These are phyloP conservation scores for Phylloporus scabripes DNA, from an alignment of 768 basidiomycete genomes.

Conservation along the genomic window DNA sequence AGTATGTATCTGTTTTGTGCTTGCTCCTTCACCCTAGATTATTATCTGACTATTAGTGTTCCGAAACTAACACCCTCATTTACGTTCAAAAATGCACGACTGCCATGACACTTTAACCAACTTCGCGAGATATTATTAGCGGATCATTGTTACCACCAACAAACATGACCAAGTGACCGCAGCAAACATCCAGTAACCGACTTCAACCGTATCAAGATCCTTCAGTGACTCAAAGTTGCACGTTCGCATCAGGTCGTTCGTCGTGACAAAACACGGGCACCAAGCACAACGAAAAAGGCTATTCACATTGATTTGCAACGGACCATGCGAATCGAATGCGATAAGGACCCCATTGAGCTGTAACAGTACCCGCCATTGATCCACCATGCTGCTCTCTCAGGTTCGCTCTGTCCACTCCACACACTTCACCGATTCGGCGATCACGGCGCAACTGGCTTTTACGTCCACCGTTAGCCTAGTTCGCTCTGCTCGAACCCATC, in stretches of 20 bases:
- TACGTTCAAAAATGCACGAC: background rate
- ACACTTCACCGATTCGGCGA: background rate
- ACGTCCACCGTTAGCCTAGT: conserved; percentile 8
- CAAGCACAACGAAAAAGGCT: background rate
- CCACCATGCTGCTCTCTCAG: background rate
- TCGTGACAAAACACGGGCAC: background rate
- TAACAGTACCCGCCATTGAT: background rate
- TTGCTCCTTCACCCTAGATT: background rate
- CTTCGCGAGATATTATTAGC: background rate
- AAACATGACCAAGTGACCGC: background rate
- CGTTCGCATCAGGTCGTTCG: background rate
- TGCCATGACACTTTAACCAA: background rate
- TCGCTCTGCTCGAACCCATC: background rate
- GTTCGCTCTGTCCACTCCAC: conserved; percentile 2
- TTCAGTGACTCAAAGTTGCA: background rate
- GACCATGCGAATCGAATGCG: background rate
- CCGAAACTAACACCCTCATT: background rate
- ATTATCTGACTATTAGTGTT: background rate
- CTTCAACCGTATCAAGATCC: background rate
- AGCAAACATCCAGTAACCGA: conserved; percentile 3
- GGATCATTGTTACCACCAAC: background rate
- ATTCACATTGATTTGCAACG: background rate
- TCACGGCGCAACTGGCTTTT: conserved; percentile 1
- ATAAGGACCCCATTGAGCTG: background rate
- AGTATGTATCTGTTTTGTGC: background rate